Evolutionary conservation across 1,284 basidiomycete genomes (phyloP).

Genomic region (Malassezia arunalokei): DNA sequence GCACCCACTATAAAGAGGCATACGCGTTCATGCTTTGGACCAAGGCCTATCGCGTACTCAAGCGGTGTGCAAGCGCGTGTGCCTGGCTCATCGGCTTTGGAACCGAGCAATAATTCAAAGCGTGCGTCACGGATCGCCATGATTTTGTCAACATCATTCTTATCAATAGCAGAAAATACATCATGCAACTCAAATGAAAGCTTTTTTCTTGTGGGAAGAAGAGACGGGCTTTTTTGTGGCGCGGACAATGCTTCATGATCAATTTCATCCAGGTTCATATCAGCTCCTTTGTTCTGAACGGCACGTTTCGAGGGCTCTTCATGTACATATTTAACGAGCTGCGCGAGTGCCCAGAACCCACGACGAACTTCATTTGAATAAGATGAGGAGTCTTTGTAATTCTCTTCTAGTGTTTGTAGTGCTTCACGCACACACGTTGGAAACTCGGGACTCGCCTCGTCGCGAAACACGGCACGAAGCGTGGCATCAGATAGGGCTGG

Average conservation of each 20-base stretch:
- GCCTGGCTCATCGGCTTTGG: not conserved
- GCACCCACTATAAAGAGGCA: conserved; percentile 36
- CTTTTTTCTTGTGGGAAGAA: no score
- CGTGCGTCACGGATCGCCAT: conserved; percentile 34
- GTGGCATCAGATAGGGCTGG: no score
- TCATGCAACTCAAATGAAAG: conserved; percentile 32
- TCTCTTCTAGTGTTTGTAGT: not conserved
- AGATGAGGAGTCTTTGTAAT: not conserved
- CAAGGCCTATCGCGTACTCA: conserved; percentile 33
- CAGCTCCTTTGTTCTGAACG: not conserved
- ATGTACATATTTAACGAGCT: conserved; percentile 13
- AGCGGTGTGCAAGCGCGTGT: conserved; percentile 20
- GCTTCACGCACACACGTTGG: not conserved
- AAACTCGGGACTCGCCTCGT: not conserved
- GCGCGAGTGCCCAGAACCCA: conserved; percentile 14
- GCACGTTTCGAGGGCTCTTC: not conserved
- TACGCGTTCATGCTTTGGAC: conserved; percentile 29
- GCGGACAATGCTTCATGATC: no score
- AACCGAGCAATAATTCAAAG: conserved; percentile 37
- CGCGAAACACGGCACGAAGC: not conserved
- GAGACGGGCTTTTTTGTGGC: no score
- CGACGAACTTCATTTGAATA: conserved; percentile 2
- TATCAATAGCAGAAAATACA: conserved; percentile 39
- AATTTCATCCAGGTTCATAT: no score
- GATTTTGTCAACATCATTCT: conserved; percentile 36